Evolutionary conservation across 2,329 filamentous ascomycete genomes (phyloP).

Genomic region (Emydomyces testavorans): DNA sequence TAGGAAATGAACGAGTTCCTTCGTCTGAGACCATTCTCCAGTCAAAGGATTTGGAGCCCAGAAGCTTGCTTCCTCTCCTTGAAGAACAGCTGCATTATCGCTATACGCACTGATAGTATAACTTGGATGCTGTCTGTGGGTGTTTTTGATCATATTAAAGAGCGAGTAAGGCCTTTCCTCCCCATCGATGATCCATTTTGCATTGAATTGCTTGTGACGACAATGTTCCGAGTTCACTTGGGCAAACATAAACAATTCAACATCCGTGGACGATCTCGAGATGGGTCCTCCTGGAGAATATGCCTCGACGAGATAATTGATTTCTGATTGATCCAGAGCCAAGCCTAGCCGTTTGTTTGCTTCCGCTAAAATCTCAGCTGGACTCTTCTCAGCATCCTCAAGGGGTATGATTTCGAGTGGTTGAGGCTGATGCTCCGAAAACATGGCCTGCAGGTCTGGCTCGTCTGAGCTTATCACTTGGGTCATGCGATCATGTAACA

Average conservation of each 20-base stretch:
- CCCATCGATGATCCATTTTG: constrained; percentile 89
- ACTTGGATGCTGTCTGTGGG: constrained; percentile 63
- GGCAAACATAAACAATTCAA: constrained; percentile 98
- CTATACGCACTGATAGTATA: constrained; percentile 93
- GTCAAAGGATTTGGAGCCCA: constrained; percentile 84
- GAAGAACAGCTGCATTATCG: constrained; percentile 89
- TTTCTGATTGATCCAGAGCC: constrained; percentile 76
- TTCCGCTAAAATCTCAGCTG: constrained; percentile 60
- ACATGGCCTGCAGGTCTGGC: constrained; percentile 65
- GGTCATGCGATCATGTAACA: constrained; percentile 90
- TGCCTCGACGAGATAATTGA: constrained; percentile 83
- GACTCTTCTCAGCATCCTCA: constrained; percentile 51
- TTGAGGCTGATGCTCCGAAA: constrained; percentile 54
- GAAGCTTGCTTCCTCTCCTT: constrained; percentile 59
- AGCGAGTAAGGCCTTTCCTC: constrained; percentile 65
- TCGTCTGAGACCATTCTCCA: constrained; percentile 75
- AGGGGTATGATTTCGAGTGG: constrained; percentile 67
- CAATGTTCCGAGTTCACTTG: constrained; percentile 98
- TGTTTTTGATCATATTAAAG: constrained; percentile 95
- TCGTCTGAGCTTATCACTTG: constrained; percentile 58
- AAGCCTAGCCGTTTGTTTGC: constrained; percentile 79
- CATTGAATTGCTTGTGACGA: constrained; percentile 86
- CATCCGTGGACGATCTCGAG: constrained; percentile 61
- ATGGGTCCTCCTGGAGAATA: constrained; percentile 54
- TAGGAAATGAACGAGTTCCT: constrained; percentile 76